Evolutionary conservation across 257 asterid genomes (phyloP), one percentile per base, ranked within the genome.

Genomic region (Avicennia marina): DNA sequence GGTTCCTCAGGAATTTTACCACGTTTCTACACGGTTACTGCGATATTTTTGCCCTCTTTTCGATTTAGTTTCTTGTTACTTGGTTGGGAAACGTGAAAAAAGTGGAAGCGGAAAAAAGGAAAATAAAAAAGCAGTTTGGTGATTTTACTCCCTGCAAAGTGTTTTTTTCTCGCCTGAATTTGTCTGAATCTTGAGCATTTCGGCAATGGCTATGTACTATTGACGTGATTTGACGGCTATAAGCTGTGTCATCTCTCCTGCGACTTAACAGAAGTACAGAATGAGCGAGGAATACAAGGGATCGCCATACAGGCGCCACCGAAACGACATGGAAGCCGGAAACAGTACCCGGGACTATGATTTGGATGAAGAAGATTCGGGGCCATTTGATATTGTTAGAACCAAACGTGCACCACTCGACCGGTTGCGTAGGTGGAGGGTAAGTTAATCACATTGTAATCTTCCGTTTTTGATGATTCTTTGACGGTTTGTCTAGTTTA

Each of bases 361-460:
- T 3, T 78, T 71, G 1, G 84, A 79, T 4, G 90, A 81, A 6
- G 85, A 56, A 4, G 65, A 64, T 7, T 68, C 78, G 1, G 78
- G 81, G 4, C 88, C 96, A 7, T 91, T 91, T 43, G 74, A 81
- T 67, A 88, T 91, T 64, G 73, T 64, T 16, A 65, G 96, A 10
- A 91, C 98, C 33, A 91, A 91, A 66, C 67, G 95, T 38, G 96
- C 98, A 25, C 83, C 98, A 0, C 51, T 79, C 34, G 76, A 91
- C 65, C 81, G 91, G 55, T 63, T 91, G 67, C 86, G 79, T 38
- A 56, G 83, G 56, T 91, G 98, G 96, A 74, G 98, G 78, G 98
- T 90, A 69, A 71, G 98, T 70, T 49, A 29, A 27, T 19, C 11
- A 5, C 53, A 41, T 40, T 43, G 18, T 54, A 5, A 19, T 39